A percentile compares a stretch with the other conserved stretches of the same genome.
Conservation (phyloP, 768 basidiomycete genomes). For the Pleurotus citrinopileatus region DNA sequence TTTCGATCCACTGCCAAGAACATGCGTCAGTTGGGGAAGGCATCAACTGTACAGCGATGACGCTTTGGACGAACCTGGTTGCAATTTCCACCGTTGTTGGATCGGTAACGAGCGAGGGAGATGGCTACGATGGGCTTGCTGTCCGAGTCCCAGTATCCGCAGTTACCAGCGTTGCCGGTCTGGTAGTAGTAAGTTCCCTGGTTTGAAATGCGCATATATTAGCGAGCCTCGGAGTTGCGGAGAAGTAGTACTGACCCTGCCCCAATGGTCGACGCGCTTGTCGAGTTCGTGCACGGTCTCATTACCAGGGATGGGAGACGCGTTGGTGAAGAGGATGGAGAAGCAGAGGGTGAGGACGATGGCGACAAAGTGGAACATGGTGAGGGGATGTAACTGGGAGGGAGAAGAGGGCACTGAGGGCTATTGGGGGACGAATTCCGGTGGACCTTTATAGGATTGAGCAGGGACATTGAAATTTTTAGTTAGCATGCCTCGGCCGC, state of each 20-base stretch:
- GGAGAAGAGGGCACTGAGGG: slow-evolving; percentile 15
- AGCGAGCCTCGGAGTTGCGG: slow-evolving; percentile 20
- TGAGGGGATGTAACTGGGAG: slow-evolving; percentile 13
- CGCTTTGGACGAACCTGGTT: slow-evolving; percentile 44
- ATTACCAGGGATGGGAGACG: slow-evolving; percentile 42
- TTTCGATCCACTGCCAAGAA: slow-evolving; percentile 54
- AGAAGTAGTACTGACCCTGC: slow-evolving; percentile 37
- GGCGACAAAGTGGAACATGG: slow-evolving; percentile 38
- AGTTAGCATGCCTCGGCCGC: slow-evolving; percentile 9
- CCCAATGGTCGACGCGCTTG: slow-evolving; percentile 51
- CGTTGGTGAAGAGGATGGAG: slow-evolving; percentile 38
- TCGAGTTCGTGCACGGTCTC: slow-evolving; percentile 32
- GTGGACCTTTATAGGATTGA: slow-evolving; percentile 19
- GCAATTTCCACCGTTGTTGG: slow-evolving; percentile 52
- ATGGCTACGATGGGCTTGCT: slow-evolving; percentile 63
- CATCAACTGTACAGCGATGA: no score
- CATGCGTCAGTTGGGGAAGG: slow-evolving; percentile 13
- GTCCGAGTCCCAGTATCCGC: slow-evolving; percentile 48
- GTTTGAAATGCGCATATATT: slow-evolving; percentile 7
- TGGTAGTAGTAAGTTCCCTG: slow-evolving; percentile 71
- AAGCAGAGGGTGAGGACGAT: slow-evolving; percentile 38
- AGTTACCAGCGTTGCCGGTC: slow-evolving; percentile 52
- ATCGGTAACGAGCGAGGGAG: slow-evolving; percentile 48
- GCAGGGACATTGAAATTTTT: slow-evolving; percentile 10
- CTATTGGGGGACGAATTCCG: slow-evolving; percentile 19